phyloP scores from a whole-genome alignment of 352 stramenopile genomes.

The Pythium grandisporangium region DNA sequence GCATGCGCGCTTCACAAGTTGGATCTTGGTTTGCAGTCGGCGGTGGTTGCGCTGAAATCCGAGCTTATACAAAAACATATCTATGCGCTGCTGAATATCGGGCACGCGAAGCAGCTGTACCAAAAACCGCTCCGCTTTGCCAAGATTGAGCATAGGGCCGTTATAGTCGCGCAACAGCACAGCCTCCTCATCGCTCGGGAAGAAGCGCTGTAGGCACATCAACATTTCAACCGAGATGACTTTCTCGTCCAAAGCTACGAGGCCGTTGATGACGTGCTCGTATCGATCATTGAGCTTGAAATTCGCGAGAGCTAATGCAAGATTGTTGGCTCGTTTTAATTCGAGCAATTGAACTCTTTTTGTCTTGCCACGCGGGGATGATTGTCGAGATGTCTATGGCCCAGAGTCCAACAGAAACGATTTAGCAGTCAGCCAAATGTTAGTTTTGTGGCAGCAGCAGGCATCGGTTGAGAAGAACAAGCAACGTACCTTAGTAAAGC shows the following conservation, averaged over 20 bases:
- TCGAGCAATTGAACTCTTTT: conserved; percentile 75
- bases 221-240: conserved; percentile 48
- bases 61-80: conserved; percentile 74
- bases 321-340: conserved; percentile 71
- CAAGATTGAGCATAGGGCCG: conserved; percentile 31
- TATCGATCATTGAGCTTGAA: conserved; percentile 74
- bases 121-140: conserved; percentile 71
- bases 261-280: conserved; percentile 46
- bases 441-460: too few species aligned
- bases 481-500: conserved; percentile 52
- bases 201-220: conserved; percentile 65
- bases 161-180: conserved; percentile 27
- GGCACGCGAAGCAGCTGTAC: conserved; percentile 49
- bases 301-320: conserved; percentile 56
- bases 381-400: conserved; percentile 39
- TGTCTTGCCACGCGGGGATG: conserved; percentile 57
- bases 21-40: conserved; percentile 30
- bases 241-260: conserved; percentile 51
- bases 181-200: conserved; percentile 61
- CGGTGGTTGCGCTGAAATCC: conserved; percentile 39
- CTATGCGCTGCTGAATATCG: conserved; percentile 45
- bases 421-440: too few species aligned
- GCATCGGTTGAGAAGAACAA: neutral
- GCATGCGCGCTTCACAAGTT: conserved; percentile 52
- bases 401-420: conserved; percentile 2